These are phyloP conservation scores for Letharia columbiana DNA, from an alignment of 495 filamentous ascomycete genomes.

Conservation along the genomic window DNA sequence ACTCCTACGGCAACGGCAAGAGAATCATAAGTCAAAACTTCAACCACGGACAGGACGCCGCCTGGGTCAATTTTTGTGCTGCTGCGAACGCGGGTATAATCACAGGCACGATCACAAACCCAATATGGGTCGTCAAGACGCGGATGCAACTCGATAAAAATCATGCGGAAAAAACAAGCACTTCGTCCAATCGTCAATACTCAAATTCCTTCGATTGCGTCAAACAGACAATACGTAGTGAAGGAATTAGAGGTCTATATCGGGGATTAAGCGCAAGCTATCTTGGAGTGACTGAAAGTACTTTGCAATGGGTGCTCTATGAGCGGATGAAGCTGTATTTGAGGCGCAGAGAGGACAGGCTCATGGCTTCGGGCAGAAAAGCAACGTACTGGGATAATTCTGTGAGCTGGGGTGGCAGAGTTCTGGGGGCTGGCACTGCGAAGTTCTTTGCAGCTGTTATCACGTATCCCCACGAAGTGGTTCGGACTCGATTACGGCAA, in stretches of 20 bases:
- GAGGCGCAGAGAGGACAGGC: slow-evolving; percentile 33
- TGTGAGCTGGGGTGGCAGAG: slow-evolving; percentile 41
- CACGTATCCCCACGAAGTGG: slow-evolving; percentile 54
- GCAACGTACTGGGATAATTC: slow-evolving; percentile 40
- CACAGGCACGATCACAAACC: slow-evolving; percentile 52
- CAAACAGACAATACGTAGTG: slow-evolving; percentile 43
- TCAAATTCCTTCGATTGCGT: slow-evolving; percentile 48
- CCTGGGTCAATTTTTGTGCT: slow-evolving; percentile 44
- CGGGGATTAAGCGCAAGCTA: slow-evolving; percentile 48
- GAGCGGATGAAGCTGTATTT: slow-evolving; percentile 48
- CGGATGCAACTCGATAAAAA: slow-evolving; percentile 49
- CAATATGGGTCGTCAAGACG: slow-evolving; percentile 55
- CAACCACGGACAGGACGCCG: slow-evolving; percentile 38
- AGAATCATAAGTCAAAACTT: slow-evolving; percentile 40
- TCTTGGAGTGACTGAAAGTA: slow-evolving; percentile 48
- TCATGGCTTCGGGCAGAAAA: slow-evolving; percentile 30
- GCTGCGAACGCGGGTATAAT: slow-evolving; percentile 48
- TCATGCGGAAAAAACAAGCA: slow-evolving; percentile 34
- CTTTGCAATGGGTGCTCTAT: slow-evolving; percentile 51
- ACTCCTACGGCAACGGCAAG: slow-evolving; percentile 52
- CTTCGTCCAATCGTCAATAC: slow-evolving; percentile 38
- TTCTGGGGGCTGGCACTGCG: slow-evolving; percentile 43
- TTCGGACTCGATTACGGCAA: slow-evolving; percentile 47
- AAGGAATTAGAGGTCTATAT: slow-evolving; percentile 48
- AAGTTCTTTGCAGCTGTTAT: slow-evolving; percentile 49